Evolutionary conservation across 768 basidiomycete species (phyloP), one percentile per base, ranked within the genome.

Genomic region (Tricholoma sp.): DNA sequence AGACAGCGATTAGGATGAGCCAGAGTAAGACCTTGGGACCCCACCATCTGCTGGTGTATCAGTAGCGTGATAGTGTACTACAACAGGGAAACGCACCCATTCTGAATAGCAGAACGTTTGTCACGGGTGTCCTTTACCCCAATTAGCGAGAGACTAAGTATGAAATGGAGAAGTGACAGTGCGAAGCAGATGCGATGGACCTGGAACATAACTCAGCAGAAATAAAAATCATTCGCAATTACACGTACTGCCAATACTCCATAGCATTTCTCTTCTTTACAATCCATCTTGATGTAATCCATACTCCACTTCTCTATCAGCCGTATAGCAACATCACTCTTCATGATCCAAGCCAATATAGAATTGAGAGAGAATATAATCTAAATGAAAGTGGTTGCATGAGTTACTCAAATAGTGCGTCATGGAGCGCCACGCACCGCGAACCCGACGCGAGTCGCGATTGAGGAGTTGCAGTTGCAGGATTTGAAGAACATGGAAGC

Each of bases 221-320:
- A 39, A 24, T 24, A 0, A 2, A 37, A 17, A 37, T 37, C 41
- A 28, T 44, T 24, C 41, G 24, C n/a, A 28, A 48, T 45, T 31
- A 29, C 3, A 78, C 89, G 54, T 62, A 96, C 95, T 12, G 95
- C 96, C 42, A 99, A 81, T 1, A 99, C 88, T 36, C 96, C 96
- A 63, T 98, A 99, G 65, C 96, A 99, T 67, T 94, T 92, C 31
- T 89, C 94, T 39, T 83, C 88, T 15, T 81, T 85, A 63, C 96
- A 99, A 50, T 94, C 89, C 93, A 99, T 95, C 83, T 98, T 96
- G 68, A 98, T 89, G 69, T 98, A 99, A 63, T 96, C 95, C 68
- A 92, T 91, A 62, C 89, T 94, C 82, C 91, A 89, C 68, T 94
- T 89, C 75, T 94, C 86, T 42, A 99, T 87, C 53, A 86, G 86